Base-by-base conservation (phyloP, 768 basidiomycete genomes). In the Tubosaeta sp. region DNA sequence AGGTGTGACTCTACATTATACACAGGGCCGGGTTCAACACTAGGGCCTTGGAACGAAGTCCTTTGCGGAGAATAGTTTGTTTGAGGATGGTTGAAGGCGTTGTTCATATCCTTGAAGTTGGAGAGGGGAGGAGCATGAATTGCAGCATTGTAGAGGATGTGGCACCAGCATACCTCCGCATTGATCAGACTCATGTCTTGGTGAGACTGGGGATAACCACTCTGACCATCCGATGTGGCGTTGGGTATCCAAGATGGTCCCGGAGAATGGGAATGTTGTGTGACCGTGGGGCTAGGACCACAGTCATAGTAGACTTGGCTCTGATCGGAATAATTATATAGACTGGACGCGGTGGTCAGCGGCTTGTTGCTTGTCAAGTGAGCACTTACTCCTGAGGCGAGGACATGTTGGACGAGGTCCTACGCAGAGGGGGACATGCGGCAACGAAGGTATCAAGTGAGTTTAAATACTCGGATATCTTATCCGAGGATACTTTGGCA, bases 381-480 rank as follows among this genome's bases (percentile, higher is more conserved):
- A 21, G 5, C 12, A 56, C 65, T 51, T 48, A 65, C 65, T 51
- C 43, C 32, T 46, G 48, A 25, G 44, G 39, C 6, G 65, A 56
- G 40, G 65, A 55, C 64, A 65, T 65, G 54, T 7, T 39, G 44
- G 19, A 36, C 30, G 49, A 21, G 8, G 27, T 50, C 39, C 31
- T 47, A 41, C 14, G 52, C n/a, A 38, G 35, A 21, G 25, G 44
- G 44, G 50, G 6, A 31, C 50, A 49, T 57, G 49, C 39, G 47
- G 51, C 39, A 46, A 27, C 32, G 25, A 16, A 30, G 18, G n/a
- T 48, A 45, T 36, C n/a, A 29, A 39, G 43, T 31, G 22, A 9
- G 46, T 52, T 67, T 68, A 67, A 67, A 57, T 61, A 61, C 52
- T 42, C 53, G 44, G 42, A 25, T 31, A 43, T 41, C 43, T 46